Percentiles rank a stretch among this genome's conserved stretches.
These are phyloP conservation scores for Mortierella claussenii DNA, from an alignment of 192 early-diverging fungal genomes.

Conservation along the genomic window DNA sequence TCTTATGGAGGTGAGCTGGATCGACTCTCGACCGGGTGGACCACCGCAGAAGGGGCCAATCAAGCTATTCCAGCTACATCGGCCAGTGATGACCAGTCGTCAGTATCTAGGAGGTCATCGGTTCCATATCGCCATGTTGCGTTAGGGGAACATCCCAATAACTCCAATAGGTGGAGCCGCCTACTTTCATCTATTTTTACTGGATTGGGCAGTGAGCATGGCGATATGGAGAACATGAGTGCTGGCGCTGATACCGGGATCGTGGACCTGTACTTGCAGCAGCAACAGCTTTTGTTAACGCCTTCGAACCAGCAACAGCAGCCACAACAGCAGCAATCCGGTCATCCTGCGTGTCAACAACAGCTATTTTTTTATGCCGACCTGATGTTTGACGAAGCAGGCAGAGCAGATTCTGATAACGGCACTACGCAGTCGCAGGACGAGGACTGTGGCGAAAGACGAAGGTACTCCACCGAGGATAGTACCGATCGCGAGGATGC, in stretches of 20 bases:
- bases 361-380: slow-evolving; percentile 49
- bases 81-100: slow-evolving; percentile 7
- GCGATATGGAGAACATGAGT: neutral
- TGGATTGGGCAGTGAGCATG: slow-evolving; percentile 6
- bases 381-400: slow-evolving; percentile 9
- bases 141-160: slow-evolving; percentile 4
- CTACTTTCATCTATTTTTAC: slow-evolving; percentile 34
- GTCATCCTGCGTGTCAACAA: slow-evolving; percentile 30
- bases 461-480: neutral
- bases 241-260: neutral
- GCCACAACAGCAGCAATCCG: neutral
- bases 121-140: slow-evolving; percentile 24
- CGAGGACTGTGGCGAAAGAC: neutral
- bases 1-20: slow-evolving; percentile 44
- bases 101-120: neutral
- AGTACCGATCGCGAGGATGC: slow-evolving; percentile 5
- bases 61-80: slow-evolving; percentile 4
- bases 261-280: slow-evolving; percentile 11
- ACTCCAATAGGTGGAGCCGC: slow-evolving; percentile 34
- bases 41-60: neutral
- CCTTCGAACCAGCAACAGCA: slow-evolving; percentile 9
- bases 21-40: slow-evolving; percentile 32
- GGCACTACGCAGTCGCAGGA: neutral
- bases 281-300: slow-evolving; percentile 23
- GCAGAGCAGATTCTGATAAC: slow-evolving; percentile 11